Base-by-base conservation (phyloP, 1,284 basidiomycete genomes). In the Hemileia vastatrix region DNA sequence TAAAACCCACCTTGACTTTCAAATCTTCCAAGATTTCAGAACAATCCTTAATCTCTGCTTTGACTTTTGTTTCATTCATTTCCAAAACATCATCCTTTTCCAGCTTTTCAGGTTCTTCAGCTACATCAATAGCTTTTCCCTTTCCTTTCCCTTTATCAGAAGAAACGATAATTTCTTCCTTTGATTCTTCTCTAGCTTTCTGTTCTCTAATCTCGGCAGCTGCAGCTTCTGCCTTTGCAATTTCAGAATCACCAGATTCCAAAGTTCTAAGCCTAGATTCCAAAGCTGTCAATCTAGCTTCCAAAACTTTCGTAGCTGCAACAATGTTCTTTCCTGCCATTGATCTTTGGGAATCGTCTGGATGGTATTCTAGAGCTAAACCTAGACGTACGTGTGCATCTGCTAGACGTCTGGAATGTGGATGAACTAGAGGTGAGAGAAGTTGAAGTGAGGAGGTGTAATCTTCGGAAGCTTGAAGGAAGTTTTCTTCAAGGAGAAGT, bases 351-450 rank as follows among this genome's bases (percentile, higher is more conserved):
- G 62, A 58, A 4, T 65, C 54, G 1, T 72, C 66, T 0, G 73
- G 73, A 31, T 75, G 73, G 57, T 71, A 75, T 47, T 75, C 73
- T 11, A 75, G 67, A 4, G 73, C 73, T 3, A 75, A 66, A 2
- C 71, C 73, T 4, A 74, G 64, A 11, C 73, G 72, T 43, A 75
- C 59, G 27, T 74, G 68, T 2, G 71, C 73, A 56, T 75, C 73
- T 2, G 72, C 72, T 2, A 75, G 66, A 8, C 73, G 66, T 19
- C 73, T 69, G 18, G 72, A 73, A 47, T 72, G 69, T 2, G 68
- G 58, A 40, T 67, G 62, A 44, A 74, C 66, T 2, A 73, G 59
- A 1, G 70, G 70, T 2, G 51, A n/a, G 23, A 75, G 59, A 21
- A 71, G 36, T 8, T 67, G 55, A 15, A 75, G 67, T 6, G 67